Evolutionary conservation across 1,284 basidiomycete species (phyloP).

Genomic region (Puccinia triticina): DNA sequence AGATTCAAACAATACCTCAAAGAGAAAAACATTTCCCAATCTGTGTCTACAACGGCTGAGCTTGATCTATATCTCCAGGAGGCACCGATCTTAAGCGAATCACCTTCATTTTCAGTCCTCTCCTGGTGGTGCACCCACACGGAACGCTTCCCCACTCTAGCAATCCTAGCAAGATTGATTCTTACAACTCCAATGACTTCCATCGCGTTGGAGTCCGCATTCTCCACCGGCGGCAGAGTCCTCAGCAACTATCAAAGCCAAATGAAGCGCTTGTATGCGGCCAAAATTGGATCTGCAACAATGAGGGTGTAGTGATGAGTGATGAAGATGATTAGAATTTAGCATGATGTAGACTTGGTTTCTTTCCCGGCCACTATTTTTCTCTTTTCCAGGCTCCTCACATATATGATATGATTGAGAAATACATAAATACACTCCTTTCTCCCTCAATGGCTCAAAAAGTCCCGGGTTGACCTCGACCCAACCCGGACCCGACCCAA

Average conservation of each 20-base stretch:
- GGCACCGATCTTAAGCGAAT: neutral
- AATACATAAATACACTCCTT: too few species aligned
- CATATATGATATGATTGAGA: neutral
- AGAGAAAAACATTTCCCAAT: neutral
- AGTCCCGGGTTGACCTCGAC: neutral
- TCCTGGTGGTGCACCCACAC: neutral
- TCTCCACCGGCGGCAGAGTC: neutral
- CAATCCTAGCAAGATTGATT: neutral
- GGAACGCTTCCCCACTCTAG: neutral
- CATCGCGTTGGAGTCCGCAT: neutral
- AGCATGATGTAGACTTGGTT: neutral
- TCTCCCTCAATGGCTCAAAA: neutral
- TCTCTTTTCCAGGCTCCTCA: neutral
- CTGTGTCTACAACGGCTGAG: neutral
- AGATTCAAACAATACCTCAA: neutral
- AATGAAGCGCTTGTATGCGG: neutral
- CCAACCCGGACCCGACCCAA: neutral
- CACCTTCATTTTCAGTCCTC: neutral
- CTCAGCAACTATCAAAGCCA: neutral
- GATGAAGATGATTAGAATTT: slow-evolving; percentile 5
- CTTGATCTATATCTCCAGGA: slow-evolving; percentile 3
- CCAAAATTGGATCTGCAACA: neutral
- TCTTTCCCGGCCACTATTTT: neutral
- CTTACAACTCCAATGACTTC: slow-evolving; percentile 4
- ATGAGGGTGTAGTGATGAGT: neutral